Evolutionary conservation across 306 rosid species (phyloP).

Genomic region (Vigna trinervia): DNA sequence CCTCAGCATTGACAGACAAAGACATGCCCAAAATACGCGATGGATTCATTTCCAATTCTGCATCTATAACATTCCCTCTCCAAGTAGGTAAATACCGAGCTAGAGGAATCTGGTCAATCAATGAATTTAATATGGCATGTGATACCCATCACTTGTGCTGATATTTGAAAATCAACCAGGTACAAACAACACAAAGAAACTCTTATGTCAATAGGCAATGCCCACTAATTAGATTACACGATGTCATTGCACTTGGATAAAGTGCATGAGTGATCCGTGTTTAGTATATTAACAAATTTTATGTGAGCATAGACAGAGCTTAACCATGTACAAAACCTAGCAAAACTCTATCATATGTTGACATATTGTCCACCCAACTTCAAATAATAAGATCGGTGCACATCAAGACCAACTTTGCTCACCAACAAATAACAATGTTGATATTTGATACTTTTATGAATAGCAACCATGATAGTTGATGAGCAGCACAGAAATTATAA

Average conservation of each 20-base stretch:
- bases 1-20: constrained; percentile 87
- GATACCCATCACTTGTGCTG: neutral
- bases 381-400: neutral
- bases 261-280: neutral
- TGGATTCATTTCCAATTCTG: constrained; percentile 85
- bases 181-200: neutral
- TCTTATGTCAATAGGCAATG: neutral
- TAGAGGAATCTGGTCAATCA: constrained; percentile 75
- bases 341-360: constrained; percentile 9
- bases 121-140: constrained; percentile 37
- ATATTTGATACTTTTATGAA: constrained; percentile 14
- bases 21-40: constrained; percentile 88
- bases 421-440: constrained; percentile 5
- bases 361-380: neutral
- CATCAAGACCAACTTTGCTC: constrained; percentile 5
- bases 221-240: neutral
- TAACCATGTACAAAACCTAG: constrained; percentile 25
- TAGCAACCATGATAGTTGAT: constrained; percentile 10
- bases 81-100: constrained; percentile 89
- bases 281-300: neutral
- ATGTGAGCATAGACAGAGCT: neutral
- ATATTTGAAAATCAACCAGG: neutral
- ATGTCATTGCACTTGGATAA: neutral
- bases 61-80: constrained; percentile 87
- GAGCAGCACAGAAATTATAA: constrained; percentile 17